Evolutionary conservation across 208 protist genomes (phyloP).

Genomic region (Trypanosoma theileri): DNA sequence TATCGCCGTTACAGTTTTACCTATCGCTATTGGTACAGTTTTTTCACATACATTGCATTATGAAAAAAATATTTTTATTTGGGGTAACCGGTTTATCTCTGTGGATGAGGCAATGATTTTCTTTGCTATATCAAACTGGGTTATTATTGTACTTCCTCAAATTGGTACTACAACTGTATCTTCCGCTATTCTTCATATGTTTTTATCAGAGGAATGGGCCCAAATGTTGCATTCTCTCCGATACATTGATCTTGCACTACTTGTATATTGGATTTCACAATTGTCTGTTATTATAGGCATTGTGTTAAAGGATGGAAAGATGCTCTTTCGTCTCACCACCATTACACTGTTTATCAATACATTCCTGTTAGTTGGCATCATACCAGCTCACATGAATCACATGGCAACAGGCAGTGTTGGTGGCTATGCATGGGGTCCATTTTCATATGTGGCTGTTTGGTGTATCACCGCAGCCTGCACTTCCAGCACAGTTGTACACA

Average conservation of each 20-base stretch:
- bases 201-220: constrained; percentile 24
- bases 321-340: constrained; percentile 70
- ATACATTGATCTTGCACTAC: constrained; percentile 54
- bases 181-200: constrained; percentile 20
- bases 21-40: constrained; percentile 69
- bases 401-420: constrained; percentile 27
- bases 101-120: constrained; percentile 92
- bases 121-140: constrained; percentile 76
- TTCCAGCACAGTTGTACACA: constrained; percentile 76
- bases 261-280: constrained; percentile 67
- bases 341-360: constrained; percentile 55
- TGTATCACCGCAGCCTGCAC: constrained; percentile 74
- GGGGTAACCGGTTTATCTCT: constrained; percentile 81
- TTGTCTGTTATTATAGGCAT: constrained; percentile 53
- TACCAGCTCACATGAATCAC: constrained; percentile 50
- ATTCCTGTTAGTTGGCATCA: constrained; percentile 45
- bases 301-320: constrained; percentile 38
- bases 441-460: constrained; percentile 84
- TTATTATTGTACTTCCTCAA: constrained; percentile 54
- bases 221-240: constrained; percentile 22
- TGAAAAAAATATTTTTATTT: constrained; percentile 82
- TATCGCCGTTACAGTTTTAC: constrained; percentile 59
- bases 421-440: constrained; percentile 55
- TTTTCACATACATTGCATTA: constrained; percentile 86
- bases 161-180: constrained; percentile 41